Conservation (phyloP, 78 protist genomes). For the Anaeramoeba flamelloides region DNA sequence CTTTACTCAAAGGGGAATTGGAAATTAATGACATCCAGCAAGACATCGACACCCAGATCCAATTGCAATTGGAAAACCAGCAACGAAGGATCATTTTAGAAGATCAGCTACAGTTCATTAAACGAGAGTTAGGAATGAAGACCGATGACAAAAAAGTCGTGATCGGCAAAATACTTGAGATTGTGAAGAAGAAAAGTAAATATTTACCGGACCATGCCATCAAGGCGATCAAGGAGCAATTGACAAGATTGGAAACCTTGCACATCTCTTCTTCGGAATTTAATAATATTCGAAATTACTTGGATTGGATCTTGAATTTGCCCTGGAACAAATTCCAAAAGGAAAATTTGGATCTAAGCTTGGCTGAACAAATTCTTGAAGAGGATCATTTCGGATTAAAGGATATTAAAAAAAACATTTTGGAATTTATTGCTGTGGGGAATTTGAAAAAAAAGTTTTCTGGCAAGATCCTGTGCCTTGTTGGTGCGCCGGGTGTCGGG, state of each 20-base stretch:
- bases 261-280: conserved; percentile 46
- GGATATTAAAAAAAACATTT: conserved; percentile 76
- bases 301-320: conserved; percentile 74
- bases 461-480: conserved; percentile 76
- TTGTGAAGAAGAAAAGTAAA: neutral
- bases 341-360: neutral
- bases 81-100: neutral
- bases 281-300: conserved; percentile 60
- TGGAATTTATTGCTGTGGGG: conserved; percentile 75
- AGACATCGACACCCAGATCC: conserved; percentile 89
- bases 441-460: conserved; percentile 34
- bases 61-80: too few species aligned
- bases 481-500: conserved; percentile 71
- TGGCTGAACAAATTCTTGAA: conserved; percentile 12
- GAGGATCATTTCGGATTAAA: conserved; percentile 66
- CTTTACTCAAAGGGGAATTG: too few species aligned
- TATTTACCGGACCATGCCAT: conserved; percentile 12
- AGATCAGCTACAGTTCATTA: neutral
- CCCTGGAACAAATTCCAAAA: conserved; percentile 54
- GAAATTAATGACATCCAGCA: too few species aligned
- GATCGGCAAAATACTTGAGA: neutral
- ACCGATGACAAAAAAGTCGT: neutral
- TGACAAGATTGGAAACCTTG: conserved; percentile 17
- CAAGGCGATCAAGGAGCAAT: conserved; percentile 33
- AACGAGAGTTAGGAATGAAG: neutral